Conservation (phyloP, 345 rosid species). For the Rubroshorea leprosula region DNA sequence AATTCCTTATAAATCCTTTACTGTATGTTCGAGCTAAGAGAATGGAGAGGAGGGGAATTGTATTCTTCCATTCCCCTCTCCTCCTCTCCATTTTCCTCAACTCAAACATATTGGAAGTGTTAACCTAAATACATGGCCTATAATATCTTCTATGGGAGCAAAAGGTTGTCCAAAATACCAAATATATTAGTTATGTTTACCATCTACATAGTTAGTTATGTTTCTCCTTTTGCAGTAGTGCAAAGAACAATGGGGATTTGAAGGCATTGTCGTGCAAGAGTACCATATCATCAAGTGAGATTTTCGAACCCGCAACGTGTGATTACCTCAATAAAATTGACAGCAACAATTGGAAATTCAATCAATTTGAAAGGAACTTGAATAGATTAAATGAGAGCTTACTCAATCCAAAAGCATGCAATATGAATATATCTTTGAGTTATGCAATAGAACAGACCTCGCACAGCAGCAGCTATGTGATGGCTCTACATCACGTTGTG, state of each 20-base stretch:
- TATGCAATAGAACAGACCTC: conserved; percentile 20
- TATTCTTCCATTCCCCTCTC: too few relatives aligned
- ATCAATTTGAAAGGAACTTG: conserved; percentile 29
- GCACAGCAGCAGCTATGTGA: not conserved
- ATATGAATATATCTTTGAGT: conserved; percentile 30
- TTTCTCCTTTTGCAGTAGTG: conserved; percentile 26
- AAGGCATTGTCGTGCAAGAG: conserved; percentile 47
- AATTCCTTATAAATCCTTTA: not conserved
- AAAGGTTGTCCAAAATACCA: too few relatives aligned
- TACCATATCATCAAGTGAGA: conserved; percentile 27
- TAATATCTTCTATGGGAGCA: too few relatives aligned
- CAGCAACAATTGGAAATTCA: conserved; percentile 35
- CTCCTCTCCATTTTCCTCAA: too few relatives aligned
- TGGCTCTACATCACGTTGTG: not conserved
- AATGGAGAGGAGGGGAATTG: too few relatives aligned
- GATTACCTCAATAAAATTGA: conserved; percentile 45
- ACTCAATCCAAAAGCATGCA: conserved; percentile 32
- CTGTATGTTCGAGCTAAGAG: not conserved
- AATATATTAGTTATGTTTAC: not conserved
- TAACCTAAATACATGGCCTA: too few relatives aligned
- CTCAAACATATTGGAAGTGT: too few relatives aligned
- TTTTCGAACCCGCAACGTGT: conserved; percentile 35
- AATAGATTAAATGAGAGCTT: conserved; percentile 17
- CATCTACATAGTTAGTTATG: too few relatives aligned
- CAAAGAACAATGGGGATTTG: conserved; percentile 38